Conservation (phyloP, 2,329 filamentous ascomycete species). For the Alternaria hordeiaustralica region DNA sequence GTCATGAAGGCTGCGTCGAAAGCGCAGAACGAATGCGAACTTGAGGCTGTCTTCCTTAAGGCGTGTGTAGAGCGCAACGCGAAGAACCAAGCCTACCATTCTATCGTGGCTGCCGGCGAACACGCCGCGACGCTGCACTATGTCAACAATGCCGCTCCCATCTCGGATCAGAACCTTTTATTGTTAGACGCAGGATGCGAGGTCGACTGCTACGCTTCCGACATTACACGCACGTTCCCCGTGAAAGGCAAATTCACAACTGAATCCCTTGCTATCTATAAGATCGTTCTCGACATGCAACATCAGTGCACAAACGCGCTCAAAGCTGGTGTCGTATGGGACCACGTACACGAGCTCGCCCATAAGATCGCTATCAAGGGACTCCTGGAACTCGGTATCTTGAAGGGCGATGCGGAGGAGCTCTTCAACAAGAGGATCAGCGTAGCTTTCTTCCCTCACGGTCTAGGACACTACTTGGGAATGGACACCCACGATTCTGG, state of each 20-base stretch:
- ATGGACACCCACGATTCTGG: conserved; percentile 61
- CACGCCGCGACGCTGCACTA: conserved; percentile 90
- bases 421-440: conserved; percentile 55
- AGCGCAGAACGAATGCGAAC: conserved; percentile 78
- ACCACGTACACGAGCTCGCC: conserved; percentile 79
- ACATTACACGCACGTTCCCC: conserved; percentile 86
- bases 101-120: conserved; percentile 81
- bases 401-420: conserved; percentile 64
- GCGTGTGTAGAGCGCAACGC: conserved; percentile 76
- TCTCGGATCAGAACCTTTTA: conserved; percentile 72
- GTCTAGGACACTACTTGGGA: conserved; percentile 59
- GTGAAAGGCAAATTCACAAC: conserved; percentile 64
- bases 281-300: conserved; percentile 88
- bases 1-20: conserved; percentile 69
- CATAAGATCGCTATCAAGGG: conserved; percentile 84
- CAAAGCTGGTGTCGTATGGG: conserved; percentile 77
- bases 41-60: conserved; percentile 81
- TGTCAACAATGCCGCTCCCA: conserved; percentile 58
- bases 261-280: conserved; percentile 66
- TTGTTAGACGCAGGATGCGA: conserved; percentile 80
- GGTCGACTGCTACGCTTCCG: conserved; percentile 58
- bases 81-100: conserved; percentile 84
- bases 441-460: conserved; percentile 60
- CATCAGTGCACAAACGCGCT: conserved; percentile 74
- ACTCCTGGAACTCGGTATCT: conserved; percentile 75